These are phyloP conservation scores for Colletotrichum theobromicola DNA, from an alignment of 2,329 filamentous ascomycete genomes.

Conservation along the genomic window DNA sequence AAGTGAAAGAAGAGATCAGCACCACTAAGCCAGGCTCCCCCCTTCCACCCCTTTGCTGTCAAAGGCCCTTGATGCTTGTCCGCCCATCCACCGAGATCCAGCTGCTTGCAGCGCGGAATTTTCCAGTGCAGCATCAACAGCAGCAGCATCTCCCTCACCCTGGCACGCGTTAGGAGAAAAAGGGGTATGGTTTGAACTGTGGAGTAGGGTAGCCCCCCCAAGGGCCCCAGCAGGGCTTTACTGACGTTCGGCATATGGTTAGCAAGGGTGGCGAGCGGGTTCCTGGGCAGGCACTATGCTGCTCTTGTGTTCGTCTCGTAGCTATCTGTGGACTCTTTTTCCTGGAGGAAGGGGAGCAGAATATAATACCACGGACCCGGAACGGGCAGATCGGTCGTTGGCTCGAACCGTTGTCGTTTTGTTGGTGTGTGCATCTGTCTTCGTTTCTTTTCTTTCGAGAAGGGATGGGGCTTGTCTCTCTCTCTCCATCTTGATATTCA, in stretches of 20 bases:
- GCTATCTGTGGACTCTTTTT: neutral
- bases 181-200: constrained; percentile 7
- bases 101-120: neutral
- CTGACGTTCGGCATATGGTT: neutral
- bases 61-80: neutral
- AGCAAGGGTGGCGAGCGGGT: neutral
- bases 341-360: neutral
- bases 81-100: neutral
- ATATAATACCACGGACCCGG: constrained; percentile 1
- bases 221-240: neutral
- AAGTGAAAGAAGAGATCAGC: neutral
- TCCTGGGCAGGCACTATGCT: neutral
- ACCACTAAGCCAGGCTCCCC: neutral
- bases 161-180: neutral
- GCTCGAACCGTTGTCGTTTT: neutral
- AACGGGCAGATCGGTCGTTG: neutral
- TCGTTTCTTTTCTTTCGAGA: neutral
- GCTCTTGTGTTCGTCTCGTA: neutral
- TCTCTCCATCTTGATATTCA: neutral
- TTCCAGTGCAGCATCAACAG: neutral
- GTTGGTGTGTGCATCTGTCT: neutral
- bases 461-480: constrained; percentile 9
- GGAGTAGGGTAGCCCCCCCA: neutral
- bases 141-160: neutral
- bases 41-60: neutral